A percentile compares a stretch with the other conserved stretches of the same genome.
phyloP scores from a whole-genome alignment of 2,329 filamentous ascomycete genomes.

The Nothomitra cinnamomea region DNA sequence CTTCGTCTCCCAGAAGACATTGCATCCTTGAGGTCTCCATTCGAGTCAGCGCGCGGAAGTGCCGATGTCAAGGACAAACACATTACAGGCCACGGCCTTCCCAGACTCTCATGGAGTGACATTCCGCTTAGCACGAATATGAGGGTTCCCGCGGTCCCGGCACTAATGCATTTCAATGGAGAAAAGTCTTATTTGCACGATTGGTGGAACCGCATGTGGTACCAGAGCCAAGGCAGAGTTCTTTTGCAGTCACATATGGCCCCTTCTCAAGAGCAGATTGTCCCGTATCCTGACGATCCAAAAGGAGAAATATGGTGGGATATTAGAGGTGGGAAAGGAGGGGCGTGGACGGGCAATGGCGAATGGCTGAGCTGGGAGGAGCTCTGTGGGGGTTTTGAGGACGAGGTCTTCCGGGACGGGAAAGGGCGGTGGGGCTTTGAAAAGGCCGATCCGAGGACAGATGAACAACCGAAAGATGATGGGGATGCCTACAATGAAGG shows the following conservation, averaged over 20 bases:
- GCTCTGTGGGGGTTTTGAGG: constrained; percentile 27
- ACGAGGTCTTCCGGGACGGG: constrained; percentile 30
- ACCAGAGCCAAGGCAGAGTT: constrained; percentile 28
- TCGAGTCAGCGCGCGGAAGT: constrained; percentile 16
- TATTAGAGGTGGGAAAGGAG: constrained; percentile 32
- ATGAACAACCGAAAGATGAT: constrained; percentile 9
- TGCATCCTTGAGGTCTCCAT: constrained; percentile 18
- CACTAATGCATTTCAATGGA: constrained; percentile 25
- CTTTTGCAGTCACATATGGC: constrained; percentile 32
- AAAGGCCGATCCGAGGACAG: constrained; percentile 1
- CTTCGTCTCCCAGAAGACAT: constrained; percentile 24
- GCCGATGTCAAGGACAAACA: constrained; percentile 23
- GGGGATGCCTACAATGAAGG: no score
- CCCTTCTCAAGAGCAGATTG: constrained; percentile 23
- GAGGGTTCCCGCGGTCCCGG: constrained; percentile 29
- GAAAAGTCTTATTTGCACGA: constrained; percentile 17
- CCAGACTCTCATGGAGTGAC: constrained; percentile 24
- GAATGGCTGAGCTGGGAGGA: constrained; percentile 33
- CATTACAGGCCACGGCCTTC: neutral
- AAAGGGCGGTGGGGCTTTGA: constrained; percentile 26
- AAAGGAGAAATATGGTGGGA: constrained; percentile 33
- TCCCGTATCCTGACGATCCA: constrained; percentile 26
- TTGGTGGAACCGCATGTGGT: constrained; percentile 33
- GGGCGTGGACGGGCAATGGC: constrained; percentile 33
- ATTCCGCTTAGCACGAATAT: constrained; percentile 30